A percentile compares a stretch with the other conserved stretches of the same genome.
phyloP scores from a whole-genome alignment of 768 basidiomycete species.

The Mycena vitilis region DNA sequence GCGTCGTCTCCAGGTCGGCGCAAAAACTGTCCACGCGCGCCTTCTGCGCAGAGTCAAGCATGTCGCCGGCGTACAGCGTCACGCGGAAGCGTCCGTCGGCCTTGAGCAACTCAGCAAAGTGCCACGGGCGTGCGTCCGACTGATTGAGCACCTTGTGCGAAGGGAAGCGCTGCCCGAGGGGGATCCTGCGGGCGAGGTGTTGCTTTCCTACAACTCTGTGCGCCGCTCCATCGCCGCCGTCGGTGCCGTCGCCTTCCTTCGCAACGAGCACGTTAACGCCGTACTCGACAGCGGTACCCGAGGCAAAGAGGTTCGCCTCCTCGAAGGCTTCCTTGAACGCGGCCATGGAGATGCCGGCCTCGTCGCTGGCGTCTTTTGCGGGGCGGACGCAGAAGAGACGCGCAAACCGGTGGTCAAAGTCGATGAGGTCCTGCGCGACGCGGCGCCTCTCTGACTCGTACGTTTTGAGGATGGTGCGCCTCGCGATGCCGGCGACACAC shows the following conservation, averaged over 20 bases:
- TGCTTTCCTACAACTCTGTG: too few relatives aligned
- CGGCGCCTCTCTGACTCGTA: constrained; percentile 47
- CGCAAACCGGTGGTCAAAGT: constrained; percentile 52
- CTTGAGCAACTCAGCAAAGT: too few relatives aligned
- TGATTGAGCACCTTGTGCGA: too few relatives aligned
- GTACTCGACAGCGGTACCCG: constrained; percentile 30
- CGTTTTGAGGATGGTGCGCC: constrained; percentile 29
- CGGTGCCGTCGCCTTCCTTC: background rate
- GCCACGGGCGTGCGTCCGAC: too few relatives aligned
- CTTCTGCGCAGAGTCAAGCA: too few relatives aligned
- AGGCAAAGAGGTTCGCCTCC: constrained; percentile 31
- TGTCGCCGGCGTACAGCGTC: too few relatives aligned
- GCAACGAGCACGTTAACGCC: constrained; percentile 28
- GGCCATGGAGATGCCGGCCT: constrained; percentile 31
- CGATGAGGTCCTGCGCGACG: constrained; percentile 53
- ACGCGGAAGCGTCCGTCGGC: too few relatives aligned
- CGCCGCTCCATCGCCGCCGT: too few relatives aligned
- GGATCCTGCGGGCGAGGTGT: too few relatives aligned
- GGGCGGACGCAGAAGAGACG: constrained; percentile 48
- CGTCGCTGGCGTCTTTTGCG: constrained; percentile 17
- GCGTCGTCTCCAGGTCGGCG: too few relatives aligned
- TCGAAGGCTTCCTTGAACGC: constrained; percentile 33
- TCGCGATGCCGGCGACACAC: constrained; percentile 20
- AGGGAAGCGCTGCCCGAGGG: too few relatives aligned
- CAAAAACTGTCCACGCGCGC: too few relatives aligned